Evolutionary conservation across 179 eudicot species (phyloP).

Genomic region (Actinidia arguta): DNA sequence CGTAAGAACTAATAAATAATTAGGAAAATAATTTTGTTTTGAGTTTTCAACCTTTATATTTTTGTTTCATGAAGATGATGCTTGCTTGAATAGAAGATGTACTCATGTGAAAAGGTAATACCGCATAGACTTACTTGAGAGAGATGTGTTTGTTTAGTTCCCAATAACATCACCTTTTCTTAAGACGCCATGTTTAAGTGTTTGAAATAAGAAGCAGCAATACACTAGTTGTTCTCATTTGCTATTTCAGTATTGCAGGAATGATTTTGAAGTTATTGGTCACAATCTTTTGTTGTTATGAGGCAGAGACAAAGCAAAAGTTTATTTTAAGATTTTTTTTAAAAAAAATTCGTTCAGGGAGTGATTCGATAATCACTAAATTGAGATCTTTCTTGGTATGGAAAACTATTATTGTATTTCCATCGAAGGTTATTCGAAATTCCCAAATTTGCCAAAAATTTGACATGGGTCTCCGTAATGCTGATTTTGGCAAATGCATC

Average conservation of each 20-base stretch:
- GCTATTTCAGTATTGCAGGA: background rate
- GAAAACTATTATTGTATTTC: no score
- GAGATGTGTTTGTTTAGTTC: background rate
- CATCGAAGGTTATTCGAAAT: no score
- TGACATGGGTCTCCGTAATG: no score
- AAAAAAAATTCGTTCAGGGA: background rate
- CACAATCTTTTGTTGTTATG: background rate
- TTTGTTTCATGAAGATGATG: no score
- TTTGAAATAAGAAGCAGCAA: no score
- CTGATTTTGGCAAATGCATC: no score
- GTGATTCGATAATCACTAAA: background rate
- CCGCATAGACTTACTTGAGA: background rate
- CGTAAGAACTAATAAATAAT: no score
- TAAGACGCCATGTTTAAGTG: no score
- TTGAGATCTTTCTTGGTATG: no score
- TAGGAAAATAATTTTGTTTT: no score
- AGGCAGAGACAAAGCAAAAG: background rate
- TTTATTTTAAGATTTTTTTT: background rate
- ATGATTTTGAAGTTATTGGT: background rate
- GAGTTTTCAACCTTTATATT: no score
- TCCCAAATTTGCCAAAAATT: no score
- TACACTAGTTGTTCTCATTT: background rate
- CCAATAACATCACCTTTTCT: background rate
- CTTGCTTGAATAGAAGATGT: background rate
- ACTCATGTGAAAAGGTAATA: background rate